Evolutionary conservation across 2,329 filamentous ascomycete genomes (phyloP), one percentile per base, ranked within the genome.

Genomic region (Paecilomyces dactylethromorphus): DNA sequence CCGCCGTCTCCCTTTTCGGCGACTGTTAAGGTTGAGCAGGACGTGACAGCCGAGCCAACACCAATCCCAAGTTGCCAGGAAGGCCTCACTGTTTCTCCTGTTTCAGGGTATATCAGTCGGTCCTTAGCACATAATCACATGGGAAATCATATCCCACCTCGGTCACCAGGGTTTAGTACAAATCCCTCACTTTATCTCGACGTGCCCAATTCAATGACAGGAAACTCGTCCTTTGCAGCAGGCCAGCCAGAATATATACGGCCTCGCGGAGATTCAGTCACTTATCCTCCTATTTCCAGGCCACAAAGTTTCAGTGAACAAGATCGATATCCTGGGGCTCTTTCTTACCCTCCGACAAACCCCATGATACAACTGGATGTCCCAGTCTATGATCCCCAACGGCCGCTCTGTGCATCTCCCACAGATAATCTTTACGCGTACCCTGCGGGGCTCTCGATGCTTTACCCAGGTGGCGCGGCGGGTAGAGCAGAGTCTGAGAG

Each of bases 381-480:
- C 18, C 33, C 63, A 13, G 56, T 58, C 8, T 68, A 65, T 58
- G 66, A 65, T 58, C 57, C 60, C 18, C 68, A 63, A 29, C 63
- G 58, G 29, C 59, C 61, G 18, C 56, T 68, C 53, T 70, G 66
- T 57, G 57, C 69, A 32, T 71, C 70, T 24, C 63, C 67, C 8
- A 59, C 64, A 7, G 62, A 45, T n/a, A 45, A 45, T 62, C 31
- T 59, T 49, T 63, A 60, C 50, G 60, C 60, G 21, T 59, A 63
- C 11, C 26, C 26, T 29, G 26, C 26, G 1, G 26, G 26, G 26
- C 26, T 29, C 26, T 29, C 26, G 1, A 7, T 29, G 26, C 4
- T 29, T 7, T 29, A 29, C 26, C 55, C 58, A 5, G 39, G 15
- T 18, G 10, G 21, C n/a, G n/a, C 12, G 12, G 35, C 35, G 7